Conservation (phyloP, 208 protist species). For the Herpetomonas tarakana region DNA sequence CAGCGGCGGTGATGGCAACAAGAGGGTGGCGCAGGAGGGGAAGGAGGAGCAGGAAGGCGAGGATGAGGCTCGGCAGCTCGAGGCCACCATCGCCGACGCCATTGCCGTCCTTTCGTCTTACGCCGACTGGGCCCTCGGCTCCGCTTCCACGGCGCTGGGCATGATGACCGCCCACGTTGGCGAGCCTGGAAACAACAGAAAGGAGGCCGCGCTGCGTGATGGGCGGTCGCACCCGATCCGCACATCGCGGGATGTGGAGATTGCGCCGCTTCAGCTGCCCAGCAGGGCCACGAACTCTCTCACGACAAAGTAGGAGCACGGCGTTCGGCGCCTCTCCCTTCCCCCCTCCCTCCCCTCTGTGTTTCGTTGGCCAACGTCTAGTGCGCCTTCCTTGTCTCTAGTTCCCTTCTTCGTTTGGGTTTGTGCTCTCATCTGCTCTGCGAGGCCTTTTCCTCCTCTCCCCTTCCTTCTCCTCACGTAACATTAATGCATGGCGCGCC, state of each 20-base stretch:
- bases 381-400: no score
- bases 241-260: constrained; percentile 66
- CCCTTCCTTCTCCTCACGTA: no score
- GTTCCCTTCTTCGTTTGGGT: no score
- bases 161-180: constrained; percentile 71
- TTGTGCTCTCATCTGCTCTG: no score
- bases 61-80: constrained; percentile 17
- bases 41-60: constrained; percentile 23
- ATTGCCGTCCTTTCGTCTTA: constrained; percentile 45
- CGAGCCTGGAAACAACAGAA: constrained; percentile 29
- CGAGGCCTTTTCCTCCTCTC: no score
- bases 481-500: no score
- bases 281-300: constrained; percentile 10
- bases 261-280: constrained; percentile 38
- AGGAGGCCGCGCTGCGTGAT: constrained; percentile 71
- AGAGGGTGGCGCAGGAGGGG: neutral
- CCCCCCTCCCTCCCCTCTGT: no score
- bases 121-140: constrained; percentile 50
- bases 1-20: neutral
- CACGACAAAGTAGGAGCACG: neutral
- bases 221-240: constrained; percentile 57
- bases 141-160: constrained; percentile 50
- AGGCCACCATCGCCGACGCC: constrained; percentile 20
- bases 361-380: no score
- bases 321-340: no score